A percentile compares a stretch with the other conserved stretches of the same genome.
Conservation (phyloP, 768 basidiomycete genomes). For the Tulasnella sp. region DNA sequence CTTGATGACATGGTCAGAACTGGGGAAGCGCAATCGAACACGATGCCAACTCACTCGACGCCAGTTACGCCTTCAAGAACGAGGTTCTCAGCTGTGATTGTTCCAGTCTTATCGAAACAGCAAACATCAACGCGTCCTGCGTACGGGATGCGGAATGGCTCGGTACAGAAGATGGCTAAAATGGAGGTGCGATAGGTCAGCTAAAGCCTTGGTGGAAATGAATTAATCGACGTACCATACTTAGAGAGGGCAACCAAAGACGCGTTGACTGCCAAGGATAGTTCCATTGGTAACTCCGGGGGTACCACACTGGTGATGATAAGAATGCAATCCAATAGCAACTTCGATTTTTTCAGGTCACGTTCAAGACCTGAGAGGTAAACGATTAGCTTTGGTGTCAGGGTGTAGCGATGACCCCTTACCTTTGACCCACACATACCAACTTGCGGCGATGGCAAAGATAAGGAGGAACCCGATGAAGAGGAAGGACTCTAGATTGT, state of each 20-base stretch:
- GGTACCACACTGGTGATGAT: constrained; percentile 98
- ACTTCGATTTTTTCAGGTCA: constrained; percentile 85
- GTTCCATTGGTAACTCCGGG: constrained; percentile 95
- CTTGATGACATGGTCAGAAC: constrained; percentile 30
- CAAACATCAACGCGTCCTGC: constrained; percentile 96
- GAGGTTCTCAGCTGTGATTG: constrained; percentile 90
- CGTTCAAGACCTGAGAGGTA: constrained; percentile 62
- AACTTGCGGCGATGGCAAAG: constrained; percentile 94
- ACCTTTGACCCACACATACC: constrained; percentile 98
- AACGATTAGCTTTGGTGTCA: background rate
- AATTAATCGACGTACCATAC: constrained; percentile 45
- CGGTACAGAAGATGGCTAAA: constrained; percentile 96
- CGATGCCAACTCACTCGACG: constrained; percentile 50
- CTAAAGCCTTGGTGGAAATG: background rate
- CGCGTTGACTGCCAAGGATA: constrained; percentile 90
- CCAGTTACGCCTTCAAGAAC: constrained; percentile 91
- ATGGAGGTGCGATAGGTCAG: background rate
- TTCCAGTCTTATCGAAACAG: constrained; percentile 99
- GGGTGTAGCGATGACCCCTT: constrained; percentile 18
- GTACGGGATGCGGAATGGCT: constrained; percentile 93
- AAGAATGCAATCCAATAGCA: constrained; percentile 87
- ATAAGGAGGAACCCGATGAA: constrained; percentile 97
- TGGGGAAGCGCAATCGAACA: background rate
- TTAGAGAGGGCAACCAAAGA: constrained; percentile 88
- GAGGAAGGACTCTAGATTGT: constrained; percentile 88